phyloP scores from a whole-genome alignment of 352 stramenopile genomes.

The Phytophthora cryptogea region DNA sequence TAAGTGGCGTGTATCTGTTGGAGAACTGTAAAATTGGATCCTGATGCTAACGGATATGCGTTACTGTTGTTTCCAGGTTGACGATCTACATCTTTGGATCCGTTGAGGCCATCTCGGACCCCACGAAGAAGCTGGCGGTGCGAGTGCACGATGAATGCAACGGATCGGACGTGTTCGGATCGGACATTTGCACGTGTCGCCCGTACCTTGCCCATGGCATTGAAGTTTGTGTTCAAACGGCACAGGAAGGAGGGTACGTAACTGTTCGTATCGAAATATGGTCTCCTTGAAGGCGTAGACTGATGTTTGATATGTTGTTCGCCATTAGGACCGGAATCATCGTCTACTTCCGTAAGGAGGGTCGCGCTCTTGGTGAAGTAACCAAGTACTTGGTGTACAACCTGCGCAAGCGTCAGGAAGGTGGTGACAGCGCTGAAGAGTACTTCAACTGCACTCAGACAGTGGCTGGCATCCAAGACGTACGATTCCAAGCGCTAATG shows the following conservation, averaged over 20 bases:
- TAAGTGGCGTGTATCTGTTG: constrained; percentile 31
- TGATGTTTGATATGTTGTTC: constrained; percentile 10
- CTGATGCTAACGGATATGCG: constrained; percentile 7
- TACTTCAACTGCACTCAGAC: constrained; percentile 99
- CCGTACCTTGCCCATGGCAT: constrained; percentile 99
- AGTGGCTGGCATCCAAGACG: constrained; percentile 97
- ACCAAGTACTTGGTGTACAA: constrained; percentile 99
- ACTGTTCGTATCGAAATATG: not conserved
- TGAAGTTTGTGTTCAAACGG: constrained; percentile 98
- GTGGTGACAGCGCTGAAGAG: constrained; percentile 95
- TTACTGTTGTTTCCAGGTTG: constrained; percentile 41
- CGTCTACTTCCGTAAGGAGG: constrained; percentile 99
- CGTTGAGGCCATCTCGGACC: constrained; percentile 95
- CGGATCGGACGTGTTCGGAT: constrained; percentile 97
- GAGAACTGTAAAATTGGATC: not conserved
- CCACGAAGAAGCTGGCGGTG: constrained; percentile 96
- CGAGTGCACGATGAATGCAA: constrained; percentile 99
- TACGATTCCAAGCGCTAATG: constrained; percentile 99
- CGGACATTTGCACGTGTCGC: constrained; percentile 99
- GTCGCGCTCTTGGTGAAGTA: constrained; percentile 96
- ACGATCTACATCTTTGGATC: constrained; percentile 99
- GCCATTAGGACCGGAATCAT: constrained; percentile 91
- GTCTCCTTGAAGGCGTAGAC: not conserved
- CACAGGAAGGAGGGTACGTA: constrained; percentile 93
- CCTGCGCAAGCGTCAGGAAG: constrained; percentile 97